A percentile compares a stretch with the other conserved stretches of the same genome.
Conservation (phyloP, 495 filamentous ascomycete species). For the Copromyces sp. region DNA sequence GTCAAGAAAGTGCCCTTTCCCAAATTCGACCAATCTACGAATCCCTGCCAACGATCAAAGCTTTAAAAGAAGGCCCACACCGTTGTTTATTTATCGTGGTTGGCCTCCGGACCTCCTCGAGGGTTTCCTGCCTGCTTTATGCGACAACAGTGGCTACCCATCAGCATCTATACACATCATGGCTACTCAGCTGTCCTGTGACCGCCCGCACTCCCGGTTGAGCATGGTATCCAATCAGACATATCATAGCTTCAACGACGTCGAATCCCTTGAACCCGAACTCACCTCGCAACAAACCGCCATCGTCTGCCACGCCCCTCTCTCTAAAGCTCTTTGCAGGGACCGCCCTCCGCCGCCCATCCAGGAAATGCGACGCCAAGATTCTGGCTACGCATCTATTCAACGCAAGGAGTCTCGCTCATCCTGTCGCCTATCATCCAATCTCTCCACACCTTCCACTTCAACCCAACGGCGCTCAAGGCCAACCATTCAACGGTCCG, state of each 20-base stretch:
- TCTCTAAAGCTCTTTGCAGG: background rate
- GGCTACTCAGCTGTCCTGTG: conserved; percentile 22
- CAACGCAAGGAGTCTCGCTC: conserved; percentile 17
- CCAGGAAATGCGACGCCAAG: conserved; percentile 35
- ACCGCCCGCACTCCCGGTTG: conserved; percentile 29
- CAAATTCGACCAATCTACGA: background rate
- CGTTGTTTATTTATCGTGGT: conserved; percentile 4
- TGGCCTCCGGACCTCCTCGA: background rate
- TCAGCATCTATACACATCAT: conserved; percentile 13
- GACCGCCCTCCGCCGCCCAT: conserved; percentile 7
- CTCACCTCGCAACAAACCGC: conserved; percentile 4
- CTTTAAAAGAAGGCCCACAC: background rate
- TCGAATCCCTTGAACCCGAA: conserved; percentile 26
- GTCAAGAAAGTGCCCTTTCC: background rate
- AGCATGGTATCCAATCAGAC: conserved; percentile 35
- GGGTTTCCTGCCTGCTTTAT: conserved; percentile 10
- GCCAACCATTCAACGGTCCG: conserved; percentile 23
- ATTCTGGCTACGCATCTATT: conserved; percentile 41
- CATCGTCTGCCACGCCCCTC: conserved; percentile 1
- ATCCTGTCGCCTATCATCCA: conserved; percentile 14
- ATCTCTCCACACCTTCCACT: conserved; percentile 16
- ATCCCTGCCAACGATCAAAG: background rate
- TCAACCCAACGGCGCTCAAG: conserved; percentile 23
- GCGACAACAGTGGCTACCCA: conserved; percentile 2
- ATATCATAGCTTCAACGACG: conserved; percentile 39